A percentile compares a stretch with the other conserved stretches of the same genome.
phyloP scores from a whole-genome alignment of 2,329 filamentous ascomycete genomes.

The Exophiala lecanii-corni region DNA sequence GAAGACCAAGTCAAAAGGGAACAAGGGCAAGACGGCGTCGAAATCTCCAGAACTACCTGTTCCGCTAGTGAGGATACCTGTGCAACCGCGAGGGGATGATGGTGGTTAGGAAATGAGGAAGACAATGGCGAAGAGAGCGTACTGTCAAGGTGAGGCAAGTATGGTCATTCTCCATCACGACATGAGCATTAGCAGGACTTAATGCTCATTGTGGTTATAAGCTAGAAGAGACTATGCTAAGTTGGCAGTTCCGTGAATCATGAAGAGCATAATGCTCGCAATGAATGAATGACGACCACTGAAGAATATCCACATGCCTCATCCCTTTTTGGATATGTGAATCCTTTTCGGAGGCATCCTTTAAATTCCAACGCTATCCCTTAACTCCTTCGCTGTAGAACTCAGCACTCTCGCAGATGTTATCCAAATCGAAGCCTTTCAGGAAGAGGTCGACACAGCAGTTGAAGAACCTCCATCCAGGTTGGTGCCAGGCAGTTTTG shows the following conservation, averaged over 20 bases:
- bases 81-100: conserved; percentile 13
- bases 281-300: background rate
- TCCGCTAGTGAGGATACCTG: conserved; percentile 26
- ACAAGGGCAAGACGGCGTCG: no score
- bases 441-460: conserved; percentile 6
- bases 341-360: no score
- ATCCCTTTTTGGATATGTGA: no score
- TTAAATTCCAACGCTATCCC: no score
- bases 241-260: no score
- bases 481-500: conserved; percentile 4
- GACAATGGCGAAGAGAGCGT: no score
- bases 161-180: no score
- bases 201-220: no score
- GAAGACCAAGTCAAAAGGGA: no score
- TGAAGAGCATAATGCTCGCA: background rate
- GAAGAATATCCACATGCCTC: background rate
- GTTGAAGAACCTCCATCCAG: background rate
- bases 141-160: no score
- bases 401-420: background rate
- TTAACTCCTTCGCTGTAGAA: conserved; percentile 2
- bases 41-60: conserved; percentile 15
- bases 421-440: background rate
- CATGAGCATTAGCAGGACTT: no score
- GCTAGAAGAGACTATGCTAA: no score
- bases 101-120: conserved; percentile 11